Conservation (phyloP, 805 yeast genomes). For the Starmerella tilneyi region DNA sequence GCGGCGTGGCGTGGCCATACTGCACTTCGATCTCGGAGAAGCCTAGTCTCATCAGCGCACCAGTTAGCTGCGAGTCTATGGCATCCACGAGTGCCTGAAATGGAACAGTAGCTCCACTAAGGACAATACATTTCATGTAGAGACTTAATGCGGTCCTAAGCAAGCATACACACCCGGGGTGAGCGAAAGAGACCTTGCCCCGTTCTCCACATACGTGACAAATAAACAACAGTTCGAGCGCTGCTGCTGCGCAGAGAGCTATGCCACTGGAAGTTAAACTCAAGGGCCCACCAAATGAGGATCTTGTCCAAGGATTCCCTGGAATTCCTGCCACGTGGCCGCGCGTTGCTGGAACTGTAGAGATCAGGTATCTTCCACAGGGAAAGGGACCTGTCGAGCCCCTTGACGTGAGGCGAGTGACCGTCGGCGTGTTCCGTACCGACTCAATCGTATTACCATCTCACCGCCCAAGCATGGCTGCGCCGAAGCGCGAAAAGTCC, state of each 20-base stretch:
- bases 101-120: constrained; percentile 88
- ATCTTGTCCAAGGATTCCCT: constrained; percentile 36
- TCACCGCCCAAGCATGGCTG: constrained; percentile 28
- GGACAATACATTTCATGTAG: constrained; percentile 39
- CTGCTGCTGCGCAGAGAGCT: neutral
- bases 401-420: constrained; percentile 23
- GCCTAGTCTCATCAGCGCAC: constrained; percentile 33
- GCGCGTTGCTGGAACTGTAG: constrained; percentile 34
- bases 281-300: constrained; percentile 35
- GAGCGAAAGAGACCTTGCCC: constrained; percentile 5
- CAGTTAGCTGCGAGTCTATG: constrained; percentile 33
- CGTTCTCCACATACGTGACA: neutral
- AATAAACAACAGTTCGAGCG: neutral
- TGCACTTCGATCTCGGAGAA: constrained; percentile 44
- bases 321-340: constrained; percentile 38
- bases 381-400: constrained; percentile 9
- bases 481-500: constrained; percentile 31
- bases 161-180: no score
- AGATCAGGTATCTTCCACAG: constrained; percentile 26
- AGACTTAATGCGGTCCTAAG: neutral
- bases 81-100: constrained; percentile 50
- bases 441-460: constrained; percentile 32
- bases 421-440: constrained; percentile 33
- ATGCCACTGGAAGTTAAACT: constrained; percentile 23
- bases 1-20: constrained; percentile 41